Percentiles rank a stretch among this genome's conserved stretches.
phyloP scores from a whole-genome alignment of 2,329 filamentous ascomycete species.

The Alternaria sp. region DNA sequence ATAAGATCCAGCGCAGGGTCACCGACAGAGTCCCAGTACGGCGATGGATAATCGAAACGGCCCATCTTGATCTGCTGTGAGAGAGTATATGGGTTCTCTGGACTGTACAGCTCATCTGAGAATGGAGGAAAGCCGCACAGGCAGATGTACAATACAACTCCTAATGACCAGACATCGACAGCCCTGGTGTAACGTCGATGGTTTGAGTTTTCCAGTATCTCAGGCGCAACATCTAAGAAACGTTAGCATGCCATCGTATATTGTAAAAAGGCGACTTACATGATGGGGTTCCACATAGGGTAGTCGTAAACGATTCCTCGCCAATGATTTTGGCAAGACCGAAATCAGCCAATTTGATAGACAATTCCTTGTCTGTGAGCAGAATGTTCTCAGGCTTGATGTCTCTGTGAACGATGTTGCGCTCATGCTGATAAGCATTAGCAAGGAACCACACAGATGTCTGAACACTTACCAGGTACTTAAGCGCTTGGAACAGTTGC shows the following conservation, averaged over 20 bases:
- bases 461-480: slow-evolving; percentile 78
- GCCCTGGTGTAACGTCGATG: slow-evolving; percentile 91
- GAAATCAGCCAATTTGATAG: slow-evolving; percentile 94
- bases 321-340: slow-evolving; percentile 98
- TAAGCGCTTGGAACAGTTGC: slow-evolving; percentile 91
- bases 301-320: slow-evolving; percentile 97
- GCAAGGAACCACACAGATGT: slow-evolving; percentile 3
- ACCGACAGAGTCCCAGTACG: slow-evolving; percentile 91
- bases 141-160: slow-evolving; percentile 98
- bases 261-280: slow-evolving; percentile 55
- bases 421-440: slow-evolving; percentile 76
- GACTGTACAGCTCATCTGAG: slow-evolving; percentile 86
- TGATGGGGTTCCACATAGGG: slow-evolving; percentile 92
- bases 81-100: slow-evolving; percentile 83
- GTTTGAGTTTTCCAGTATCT: slow-evolving; percentile 84
- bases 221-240: slow-evolving; percentile 80
- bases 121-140: slow-evolving; percentile 97
- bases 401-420: slow-evolving; percentile 95
- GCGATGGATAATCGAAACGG: slow-evolving; percentile 91
- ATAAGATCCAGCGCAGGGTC: slow-evolving; percentile 92
- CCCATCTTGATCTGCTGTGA: slow-evolving; percentile 90
- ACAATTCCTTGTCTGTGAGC: slow-evolving; percentile 81
- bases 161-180: slow-evolving; percentile 95
- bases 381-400: slow-evolving; percentile 98
- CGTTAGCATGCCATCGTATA: slow-evolving; percentile 25